phyloP scores from a whole-genome alignment of 1,139 yeast species.

The Wickerhamomyces sp. region DNA sequence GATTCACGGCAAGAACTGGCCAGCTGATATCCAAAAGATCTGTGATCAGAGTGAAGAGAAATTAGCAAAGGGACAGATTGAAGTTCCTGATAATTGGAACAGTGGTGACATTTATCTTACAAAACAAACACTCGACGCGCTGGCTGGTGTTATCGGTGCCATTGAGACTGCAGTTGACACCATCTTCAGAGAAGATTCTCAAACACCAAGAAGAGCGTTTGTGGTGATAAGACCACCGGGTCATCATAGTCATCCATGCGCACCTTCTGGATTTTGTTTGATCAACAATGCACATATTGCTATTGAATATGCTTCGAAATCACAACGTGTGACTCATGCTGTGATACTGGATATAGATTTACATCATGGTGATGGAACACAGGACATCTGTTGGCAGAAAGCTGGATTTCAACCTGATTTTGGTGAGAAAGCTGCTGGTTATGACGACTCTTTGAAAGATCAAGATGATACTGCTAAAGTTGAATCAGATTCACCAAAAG shows the following conservation, averaged over 20 bases:
- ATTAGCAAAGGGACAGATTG: conserved; percentile 51
- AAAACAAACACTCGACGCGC: conserved; percentile 62
- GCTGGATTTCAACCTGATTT: conserved; percentile 56
- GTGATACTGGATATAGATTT: conserved; percentile 80
- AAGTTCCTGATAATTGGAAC: conserved; percentile 81
- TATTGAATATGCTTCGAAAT: conserved; percentile 68
- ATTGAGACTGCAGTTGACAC: conserved; percentile 69
- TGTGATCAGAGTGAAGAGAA: conserved; percentile 57
- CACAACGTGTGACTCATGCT: conserved; percentile 69
- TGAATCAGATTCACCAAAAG: conserved; percentile 52
- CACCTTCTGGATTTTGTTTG: conserved; percentile 85
- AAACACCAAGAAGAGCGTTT: conserved; percentile 53
- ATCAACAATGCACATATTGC: conserved; percentile 81
- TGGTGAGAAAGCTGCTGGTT: conserved; percentile 23
- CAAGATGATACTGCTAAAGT: conserved; percentile 52
- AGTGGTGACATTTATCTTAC: conserved; percentile 78
- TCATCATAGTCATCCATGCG: conserved; percentile 81
- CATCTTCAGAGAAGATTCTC: conserved; percentile 32
- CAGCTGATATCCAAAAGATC: conserved; percentile 49
- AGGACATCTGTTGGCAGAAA: conserved; percentile 81
- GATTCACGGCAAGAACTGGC: conserved; percentile 80
- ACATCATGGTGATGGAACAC: conserved; percentile 93
- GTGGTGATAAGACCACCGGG: conserved; percentile 82
- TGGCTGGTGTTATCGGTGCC: conserved; percentile 78
- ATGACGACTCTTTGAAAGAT: conserved; percentile 29